phyloP scores from a whole-genome alignment of 164 flowering plant genomes.

The Sextonia rubra region DNA sequence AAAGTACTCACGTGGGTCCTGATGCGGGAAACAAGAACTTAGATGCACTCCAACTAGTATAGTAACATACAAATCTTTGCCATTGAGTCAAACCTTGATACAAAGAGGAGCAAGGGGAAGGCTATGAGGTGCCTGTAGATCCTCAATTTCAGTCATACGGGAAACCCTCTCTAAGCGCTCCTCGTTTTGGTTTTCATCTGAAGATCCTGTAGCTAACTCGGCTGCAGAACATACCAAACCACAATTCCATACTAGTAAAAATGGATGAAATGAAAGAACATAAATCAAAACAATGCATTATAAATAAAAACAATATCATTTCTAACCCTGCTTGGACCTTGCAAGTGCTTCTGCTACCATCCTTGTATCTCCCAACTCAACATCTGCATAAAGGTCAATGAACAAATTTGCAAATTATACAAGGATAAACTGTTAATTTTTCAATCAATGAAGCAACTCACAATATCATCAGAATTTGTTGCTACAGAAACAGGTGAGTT shows the following conservation, averaged over 20 bases:
- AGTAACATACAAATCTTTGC: slow-evolving; percentile 7
- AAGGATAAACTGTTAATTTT: not conserved
- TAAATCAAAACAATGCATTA: not conserved
- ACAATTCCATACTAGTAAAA: not conserved
- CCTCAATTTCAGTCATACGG: slow-evolving; percentile 77
- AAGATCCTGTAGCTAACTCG: slow-evolving; percentile 44
- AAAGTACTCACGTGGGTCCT: slow-evolving; percentile 98
- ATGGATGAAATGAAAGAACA: not conserved
- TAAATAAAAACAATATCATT: slow-evolving; percentile 8
- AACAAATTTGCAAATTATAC: slow-evolving; percentile 1
- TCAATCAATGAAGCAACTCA: not conserved
- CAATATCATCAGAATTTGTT: not conserved
- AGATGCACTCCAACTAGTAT: not conserved
- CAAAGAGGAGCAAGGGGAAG: slow-evolving; percentile 81
- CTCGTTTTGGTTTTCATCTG: slow-evolving; percentile 38
- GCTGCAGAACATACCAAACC: slow-evolving; percentile 29
- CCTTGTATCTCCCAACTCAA: slow-evolving; percentile 65
- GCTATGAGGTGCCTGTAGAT: slow-evolving; percentile 70
- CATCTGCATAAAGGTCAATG: slow-evolving; percentile 42
- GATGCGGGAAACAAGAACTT: slow-evolving; percentile 10
- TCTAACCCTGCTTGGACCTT: slow-evolving; percentile 66
- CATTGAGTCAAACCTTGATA: slow-evolving; percentile 59
- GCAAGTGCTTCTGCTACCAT: slow-evolving; percentile 90
- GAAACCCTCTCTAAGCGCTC: slow-evolving; percentile 45
- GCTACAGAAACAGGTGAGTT: not conserved